Percentiles rank a stretch among this genome's conserved stretches.
Conservation (phyloP, 352 stramenopile species). For the Pythium aquatile region DNA sequence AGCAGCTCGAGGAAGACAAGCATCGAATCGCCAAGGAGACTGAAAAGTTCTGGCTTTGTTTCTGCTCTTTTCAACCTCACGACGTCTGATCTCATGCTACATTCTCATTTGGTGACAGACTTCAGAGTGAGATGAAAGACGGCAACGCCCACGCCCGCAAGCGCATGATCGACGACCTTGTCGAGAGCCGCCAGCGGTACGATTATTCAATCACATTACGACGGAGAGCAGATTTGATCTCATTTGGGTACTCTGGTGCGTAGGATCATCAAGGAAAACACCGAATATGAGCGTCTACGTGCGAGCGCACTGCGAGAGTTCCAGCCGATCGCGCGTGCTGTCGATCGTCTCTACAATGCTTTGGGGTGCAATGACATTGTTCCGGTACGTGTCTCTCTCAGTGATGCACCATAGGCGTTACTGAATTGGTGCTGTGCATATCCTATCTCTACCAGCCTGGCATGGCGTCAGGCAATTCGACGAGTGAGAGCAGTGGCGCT, state of each 20-base stretch:
- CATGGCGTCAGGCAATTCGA: constrained; percentile 26
- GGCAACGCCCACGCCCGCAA: constrained; percentile 64
- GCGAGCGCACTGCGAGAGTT: constrained; percentile 63
- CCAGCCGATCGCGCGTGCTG: constrained; percentile 61
- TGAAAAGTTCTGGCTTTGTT: constrained; percentile 38
- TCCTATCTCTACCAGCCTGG: constrained; percentile 14
- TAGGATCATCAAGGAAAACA: constrained; percentile 78
- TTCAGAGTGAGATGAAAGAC: constrained; percentile 63
- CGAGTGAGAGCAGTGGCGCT: constrained; percentile 28
- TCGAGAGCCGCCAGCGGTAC: constrained; percentile 70
- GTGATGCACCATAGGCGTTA: neutral
- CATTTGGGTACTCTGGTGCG: neutral
- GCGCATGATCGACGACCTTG: constrained; percentile 68
- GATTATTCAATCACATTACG: neutral
- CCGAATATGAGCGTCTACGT: constrained; percentile 66
- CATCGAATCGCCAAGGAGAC: constrained; percentile 50
- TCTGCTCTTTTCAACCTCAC: neutral
- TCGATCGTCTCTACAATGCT: constrained; percentile 76
- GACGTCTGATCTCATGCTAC: neutral
- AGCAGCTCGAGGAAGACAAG: constrained; percentile 84
- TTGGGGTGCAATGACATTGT: constrained; percentile 82
- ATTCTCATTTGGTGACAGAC: constrained; percentile 20
- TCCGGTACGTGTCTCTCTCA: constrained; percentile 31
- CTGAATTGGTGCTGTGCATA: neutral
- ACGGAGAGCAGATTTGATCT: neutral